Evolutionary conservation across 2,329 filamentous ascomycete genomes (phyloP), one percentile per base, ranked within the genome.

Genomic region (Sporothrix humicola): DNA sequence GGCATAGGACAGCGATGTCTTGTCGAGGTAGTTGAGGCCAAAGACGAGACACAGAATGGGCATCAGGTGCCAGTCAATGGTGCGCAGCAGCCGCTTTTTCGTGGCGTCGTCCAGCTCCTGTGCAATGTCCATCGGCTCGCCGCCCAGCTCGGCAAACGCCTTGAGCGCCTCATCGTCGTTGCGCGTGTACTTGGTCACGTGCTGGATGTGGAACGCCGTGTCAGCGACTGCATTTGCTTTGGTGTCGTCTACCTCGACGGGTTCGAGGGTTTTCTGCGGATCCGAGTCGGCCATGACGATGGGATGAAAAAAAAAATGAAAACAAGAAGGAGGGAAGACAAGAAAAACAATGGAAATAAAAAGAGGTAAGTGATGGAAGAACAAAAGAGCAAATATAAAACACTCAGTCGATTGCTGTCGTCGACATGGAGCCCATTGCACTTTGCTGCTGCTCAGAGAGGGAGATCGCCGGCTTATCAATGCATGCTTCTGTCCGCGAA

Each of bases 21-120:
- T 82, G 73, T 83, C 87, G 8, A 90, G 81, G 77, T 85, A 90
- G 76, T 89, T 88, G 77, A 90, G 81, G 0, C 86, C 87, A 75
- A 90, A 89, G 4, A 89, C 83, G 46, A 87, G 56, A 3, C 56
- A 58, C 9, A 58, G 23, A 5, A 58, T 58, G 10, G 56, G 56
- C 56, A 58, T 58, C 23, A 58, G 56, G 7, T 58, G 56, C 56
- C 56, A 58, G 56, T 58, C 56, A 10, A 58, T 58, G 23, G 56
- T 58, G 56, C 56, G 56, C 4, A 58, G 56, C 2, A 58, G 56
- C 2, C 56, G 56, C 56, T 58, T 77, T 73, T 58, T 58, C 23
- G 56, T 58, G 23, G 56, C 23, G 1, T 26, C 56, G 56, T 58
- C 56, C 56, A 58, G 10, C 23, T 58, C 56, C 56, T 58, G 56